phyloP scores from a whole-genome alignment of 345 rosid genomes.

The Lagerstroemia speciosa region DNA sequence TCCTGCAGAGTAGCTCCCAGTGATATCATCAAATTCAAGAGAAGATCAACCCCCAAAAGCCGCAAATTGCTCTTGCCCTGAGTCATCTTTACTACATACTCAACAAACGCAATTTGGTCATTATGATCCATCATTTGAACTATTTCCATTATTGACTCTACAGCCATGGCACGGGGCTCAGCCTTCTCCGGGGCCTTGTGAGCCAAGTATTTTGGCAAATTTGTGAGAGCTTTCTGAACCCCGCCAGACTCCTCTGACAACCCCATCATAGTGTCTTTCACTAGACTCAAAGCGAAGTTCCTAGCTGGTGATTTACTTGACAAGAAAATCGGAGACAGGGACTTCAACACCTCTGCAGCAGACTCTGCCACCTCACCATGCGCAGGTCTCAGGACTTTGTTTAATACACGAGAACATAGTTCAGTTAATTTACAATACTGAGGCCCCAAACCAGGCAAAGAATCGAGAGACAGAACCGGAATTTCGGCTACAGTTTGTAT shows the following conservation, averaged over 20 bases:
- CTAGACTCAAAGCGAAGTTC: slow-evolving; percentile 56
- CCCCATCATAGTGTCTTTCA: slow-evolving; percentile 29
- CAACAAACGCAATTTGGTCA: slow-evolving; percentile 44
- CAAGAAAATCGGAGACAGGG: slow-evolving; percentile 50
- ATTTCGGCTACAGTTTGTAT: slow-evolving; percentile 60
- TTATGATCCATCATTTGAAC: slow-evolving; percentile 44
- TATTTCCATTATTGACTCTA: slow-evolving; percentile 70
- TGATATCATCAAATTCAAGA: slow-evolving; percentile 39
- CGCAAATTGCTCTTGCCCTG: slow-evolving; percentile 66
- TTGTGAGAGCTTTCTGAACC: slow-evolving; percentile 43
- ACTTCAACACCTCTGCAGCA: slow-evolving; percentile 62
- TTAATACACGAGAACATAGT: slow-evolving; percentile 45
- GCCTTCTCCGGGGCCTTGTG: slow-evolving; percentile 89
- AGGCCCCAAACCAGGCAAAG: slow-evolving; percentile 15
- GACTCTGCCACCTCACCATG: slow-evolving; percentile 58
- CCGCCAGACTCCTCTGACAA: slow-evolving; percentile 29
- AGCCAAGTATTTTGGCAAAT: slow-evolving; percentile 57
- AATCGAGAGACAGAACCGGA: slow-evolving; percentile 37
- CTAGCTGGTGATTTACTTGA: slow-evolving; percentile 55
- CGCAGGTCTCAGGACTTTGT: slow-evolving; percentile 41
- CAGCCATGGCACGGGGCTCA: slow-evolving; percentile 69
- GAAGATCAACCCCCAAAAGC: slow-evolving; percentile 74
- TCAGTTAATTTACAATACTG: slow-evolving; percentile 31
- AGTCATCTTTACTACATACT: slow-evolving; percentile 56
- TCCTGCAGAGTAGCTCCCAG: slow-evolving; percentile 41